Conservation (phyloP, 1,284 basidiomycete species). For the Pseudozyma flocculosa region DNA sequence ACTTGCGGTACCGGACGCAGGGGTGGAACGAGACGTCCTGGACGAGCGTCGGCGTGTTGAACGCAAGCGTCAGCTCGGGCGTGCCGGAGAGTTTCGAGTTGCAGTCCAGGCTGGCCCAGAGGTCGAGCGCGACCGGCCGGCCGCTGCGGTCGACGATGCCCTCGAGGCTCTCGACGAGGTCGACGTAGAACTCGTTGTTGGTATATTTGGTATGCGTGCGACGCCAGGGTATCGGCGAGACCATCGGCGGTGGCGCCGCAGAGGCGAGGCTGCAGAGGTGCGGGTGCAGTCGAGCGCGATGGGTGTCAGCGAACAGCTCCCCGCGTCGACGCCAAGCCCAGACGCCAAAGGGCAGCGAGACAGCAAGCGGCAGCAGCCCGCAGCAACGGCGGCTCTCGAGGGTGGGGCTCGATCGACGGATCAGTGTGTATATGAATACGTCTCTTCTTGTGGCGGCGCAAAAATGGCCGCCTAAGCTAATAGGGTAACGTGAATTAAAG, state of each 20-base stretch:
- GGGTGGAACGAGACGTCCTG: constrained; percentile 83
- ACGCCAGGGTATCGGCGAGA: constrained; percentile 52
- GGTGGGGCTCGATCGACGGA: no score
- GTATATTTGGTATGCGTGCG: constrained; percentile 46
- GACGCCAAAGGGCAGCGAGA: no score
- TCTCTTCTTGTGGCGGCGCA: no score
- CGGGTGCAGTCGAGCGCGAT: not conserved
- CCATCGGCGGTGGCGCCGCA: constrained; percentile 62
- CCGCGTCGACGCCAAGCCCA: no score
- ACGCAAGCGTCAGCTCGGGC: constrained; percentile 40
- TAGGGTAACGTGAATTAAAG: no score
- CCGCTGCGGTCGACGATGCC: constrained; percentile 61
- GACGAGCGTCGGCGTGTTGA: constrained; percentile 65
- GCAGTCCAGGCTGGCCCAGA: constrained; percentile 34
- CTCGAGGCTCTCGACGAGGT: constrained; percentile 42
- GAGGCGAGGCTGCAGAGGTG: constrained; percentile 16
- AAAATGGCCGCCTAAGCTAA: no score
- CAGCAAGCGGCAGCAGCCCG: no score
- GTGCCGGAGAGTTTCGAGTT: constrained; percentile 57
- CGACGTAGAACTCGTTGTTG: constrained; percentile 51
- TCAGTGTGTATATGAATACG: no score
- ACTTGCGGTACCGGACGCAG: constrained; percentile 77
- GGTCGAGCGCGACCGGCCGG: constrained; percentile 29
- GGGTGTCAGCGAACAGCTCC: constrained; percentile 7
- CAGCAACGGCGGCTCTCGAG: no score